Base-by-base conservation (phyloP, 2,329 filamentous ascomycete species). In the Didymella pomorum region DNA sequence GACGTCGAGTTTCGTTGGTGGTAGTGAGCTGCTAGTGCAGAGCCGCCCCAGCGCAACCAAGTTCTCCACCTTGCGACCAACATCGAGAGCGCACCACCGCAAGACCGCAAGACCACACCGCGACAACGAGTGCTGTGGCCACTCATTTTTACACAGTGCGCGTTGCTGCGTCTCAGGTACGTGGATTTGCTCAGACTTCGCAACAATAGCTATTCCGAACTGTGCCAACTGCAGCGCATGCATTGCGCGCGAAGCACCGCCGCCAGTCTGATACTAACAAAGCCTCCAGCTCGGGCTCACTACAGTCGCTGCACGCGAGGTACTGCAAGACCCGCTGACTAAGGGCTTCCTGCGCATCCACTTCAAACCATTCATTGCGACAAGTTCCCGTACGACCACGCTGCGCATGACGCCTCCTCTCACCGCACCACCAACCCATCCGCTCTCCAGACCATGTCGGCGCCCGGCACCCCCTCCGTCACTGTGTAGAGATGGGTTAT, bases 401-500 rank as follows among this genome's bases (percentile, higher is more conserved):
- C 37, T 39, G 37, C 37, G 20, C 35, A 39, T 39, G 35, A 39
- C 35, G 35, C 35, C 35, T 39, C 35, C 35, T 39, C 35, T 11
- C 35, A 20, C 18, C 20, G 37, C 37, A 23, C 11, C 18, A 20
- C 20, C 37, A 11, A 41, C 37, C 56, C 42, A 16, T 28, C 18
- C 50, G 37, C 52, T 23, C 29, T 37, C 29, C 39, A 41, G 35
- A 67, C 65, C 71, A 76, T 75, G 71, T 74, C 68, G 63, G 65
- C 66, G 62, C 44, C 59, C 65, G 60, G 56, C 65, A 50, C 50
- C 62, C 51, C 63, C 63, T 46, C 51, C 52, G 41, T 60, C 65
- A 8, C 6, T n/a, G 16, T 35, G 31, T 35, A 35, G 31, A 35
- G 62, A 82, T 82, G 80, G 79, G 78, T 65, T 67, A 80, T 59